phyloP scores from a whole-genome alignment of 108 stramenopile genomes.

The Nannochloropsis gaditana region DNA sequence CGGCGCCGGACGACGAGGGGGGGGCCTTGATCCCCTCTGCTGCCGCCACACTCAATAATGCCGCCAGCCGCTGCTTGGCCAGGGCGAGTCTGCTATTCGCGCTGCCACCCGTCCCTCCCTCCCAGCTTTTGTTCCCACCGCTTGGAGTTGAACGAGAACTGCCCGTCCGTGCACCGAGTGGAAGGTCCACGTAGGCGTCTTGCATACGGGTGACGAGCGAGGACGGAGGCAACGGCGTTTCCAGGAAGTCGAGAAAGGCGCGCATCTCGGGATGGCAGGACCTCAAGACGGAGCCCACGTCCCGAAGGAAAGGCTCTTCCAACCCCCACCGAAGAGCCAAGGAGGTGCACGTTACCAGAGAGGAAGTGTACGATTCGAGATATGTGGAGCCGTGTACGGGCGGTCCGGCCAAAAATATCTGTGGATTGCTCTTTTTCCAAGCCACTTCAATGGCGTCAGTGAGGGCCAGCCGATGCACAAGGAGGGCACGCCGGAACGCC shows the following conservation, averaged over 20 bases:
- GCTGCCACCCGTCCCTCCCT: background rate
- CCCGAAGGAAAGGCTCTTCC: background rate
- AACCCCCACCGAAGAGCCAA: background rate
- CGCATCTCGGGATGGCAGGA: background rate
- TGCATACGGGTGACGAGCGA: background rate
- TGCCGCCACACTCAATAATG: background rate
- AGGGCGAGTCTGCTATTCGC: background rate
- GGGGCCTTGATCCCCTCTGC: background rate
- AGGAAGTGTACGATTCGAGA: background rate
- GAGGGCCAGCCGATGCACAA: constrained; percentile 11
- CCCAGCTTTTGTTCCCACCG: background rate
- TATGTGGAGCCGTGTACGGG: background rate
- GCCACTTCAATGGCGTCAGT: background rate
- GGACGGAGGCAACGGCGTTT: background rate
- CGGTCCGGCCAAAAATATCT: background rate
- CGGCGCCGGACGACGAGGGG: background rate
- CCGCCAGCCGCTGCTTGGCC: background rate
- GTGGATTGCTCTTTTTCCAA: background rate
- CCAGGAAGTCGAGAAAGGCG: background rate
- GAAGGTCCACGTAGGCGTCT: background rate
- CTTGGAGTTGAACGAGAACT: background rate
- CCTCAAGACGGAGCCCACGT: background rate
- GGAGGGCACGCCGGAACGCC: background rate
- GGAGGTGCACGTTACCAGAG: background rate
- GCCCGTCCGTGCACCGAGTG: background rate